phyloP scores from a whole-genome alignment of 176 grass and related monocot species.

The Lolium rigidum region DNA sequence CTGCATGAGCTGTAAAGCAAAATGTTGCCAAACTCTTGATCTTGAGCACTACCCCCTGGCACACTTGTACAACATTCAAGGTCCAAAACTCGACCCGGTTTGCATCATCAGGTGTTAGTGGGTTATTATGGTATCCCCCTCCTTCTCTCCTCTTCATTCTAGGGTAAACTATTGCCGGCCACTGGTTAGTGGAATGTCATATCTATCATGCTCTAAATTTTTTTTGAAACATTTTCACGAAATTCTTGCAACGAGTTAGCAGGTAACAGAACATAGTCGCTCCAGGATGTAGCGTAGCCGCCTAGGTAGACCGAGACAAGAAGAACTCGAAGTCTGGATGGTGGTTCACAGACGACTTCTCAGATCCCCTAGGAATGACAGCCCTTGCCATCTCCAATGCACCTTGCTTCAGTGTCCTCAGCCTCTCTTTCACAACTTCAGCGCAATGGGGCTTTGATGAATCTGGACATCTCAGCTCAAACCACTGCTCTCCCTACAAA shows the following conservation, averaged over 20 bases:
- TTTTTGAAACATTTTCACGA: not conserved
- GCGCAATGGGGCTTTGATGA: not conserved
- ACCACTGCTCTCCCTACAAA: slow-evolving; percentile 75
- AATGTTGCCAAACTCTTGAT: slow-evolving; percentile 38
- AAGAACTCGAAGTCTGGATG: slow-evolving; percentile 86
- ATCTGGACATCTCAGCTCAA: slow-evolving; percentile 44
- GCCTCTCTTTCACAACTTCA: slow-evolving; percentile 62
- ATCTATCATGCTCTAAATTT: slow-evolving; percentile 37
- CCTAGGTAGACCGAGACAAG: slow-evolving; percentile 60
- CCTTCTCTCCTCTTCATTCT: slow-evolving; percentile 7
- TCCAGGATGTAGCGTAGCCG: slow-evolving; percentile 2
- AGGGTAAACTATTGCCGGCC: slow-evolving; percentile 33
- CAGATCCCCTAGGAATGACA: slow-evolving; percentile 45
- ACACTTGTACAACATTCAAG: slow-evolving; percentile 37
- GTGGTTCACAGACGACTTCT: slow-evolving; percentile 53
- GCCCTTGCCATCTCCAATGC: slow-evolving; percentile 64
- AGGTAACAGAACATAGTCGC: not conserved
- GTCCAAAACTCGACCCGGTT: slow-evolving; percentile 24
- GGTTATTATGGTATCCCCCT: slow-evolving; percentile 26
- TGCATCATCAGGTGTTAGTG: slow-evolving; percentile 34
- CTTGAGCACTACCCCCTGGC: not conserved
- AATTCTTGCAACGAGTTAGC: slow-evolving; percentile 30
- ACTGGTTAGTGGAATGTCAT: slow-evolving; percentile 46
- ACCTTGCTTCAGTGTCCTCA: slow-evolving; percentile 64
- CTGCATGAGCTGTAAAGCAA: slow-evolving; percentile 23